Base-by-base conservation (phyloP, 441 rosid genomes). In the Cnidoscolus chayamansa region DNA sequence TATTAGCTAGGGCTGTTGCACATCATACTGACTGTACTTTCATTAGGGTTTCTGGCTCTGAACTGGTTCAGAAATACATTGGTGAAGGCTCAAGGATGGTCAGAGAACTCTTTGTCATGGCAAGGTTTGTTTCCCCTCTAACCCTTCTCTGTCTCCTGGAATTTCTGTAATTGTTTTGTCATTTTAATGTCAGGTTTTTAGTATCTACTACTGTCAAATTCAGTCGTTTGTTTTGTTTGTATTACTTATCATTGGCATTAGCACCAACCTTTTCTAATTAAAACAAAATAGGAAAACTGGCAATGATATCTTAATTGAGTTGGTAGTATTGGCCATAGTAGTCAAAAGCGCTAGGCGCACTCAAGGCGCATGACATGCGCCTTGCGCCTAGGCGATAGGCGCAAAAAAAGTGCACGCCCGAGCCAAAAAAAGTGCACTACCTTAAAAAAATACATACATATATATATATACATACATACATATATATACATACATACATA, bases 11-110 rank as follows among this genome's bases (percentile, higher is more conserved):
- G 78, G 97, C 97, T 48, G 97, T 94, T 73, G 98, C 97, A 45
- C 99, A 94, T 84, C 99, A 92, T 83, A 92, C 94, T 62, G 97
- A 92, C 81, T 94, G 98, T 82, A 94, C 98, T 43, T 94, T 94
- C 81, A 94, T 94, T 78, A 89, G 99, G 92, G 98, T 94, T 74
- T 94, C 96, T 79, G 97, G 98, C 65, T 94, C 99, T 53, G 97
- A 92, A 82, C 83, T 94, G 66, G 99, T 94, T 68, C 92, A 92
- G 81, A 92, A 94, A 68, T 94, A 94, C 83, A 92, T 94, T 82
- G 99, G 99, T 71, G 98, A 92, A 82, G 98, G 98, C 50, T 92
- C 97, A 63, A 84, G 99, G 80, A 94, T 94, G 99, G 97, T 94
- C 73, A 85, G 99, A 76, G 99, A 94, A 81, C 96, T 94, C 37